Percentiles rank a stretch among this genome's conserved stretches.
Conservation (phyloP, 768 basidiomycete species). For the Rickenella mellea region DNA sequence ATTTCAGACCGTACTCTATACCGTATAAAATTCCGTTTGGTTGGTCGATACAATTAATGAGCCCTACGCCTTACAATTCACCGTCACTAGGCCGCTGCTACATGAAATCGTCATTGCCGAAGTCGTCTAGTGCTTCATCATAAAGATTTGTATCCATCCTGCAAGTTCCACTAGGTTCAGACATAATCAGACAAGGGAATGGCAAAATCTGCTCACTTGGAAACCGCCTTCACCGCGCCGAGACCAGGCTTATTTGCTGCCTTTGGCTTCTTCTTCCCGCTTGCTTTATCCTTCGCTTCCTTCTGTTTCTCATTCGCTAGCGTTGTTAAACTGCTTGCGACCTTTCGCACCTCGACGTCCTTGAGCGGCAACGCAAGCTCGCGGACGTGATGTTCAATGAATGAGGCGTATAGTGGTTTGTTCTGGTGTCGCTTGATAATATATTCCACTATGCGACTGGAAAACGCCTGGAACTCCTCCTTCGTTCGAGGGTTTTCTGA, state of each 20-base stretch:
- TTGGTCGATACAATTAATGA: too few species aligned
- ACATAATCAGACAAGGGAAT: background rate
- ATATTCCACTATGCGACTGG: slow-evolving; percentile 61
- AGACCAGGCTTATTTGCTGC: slow-evolving; percentile 61
- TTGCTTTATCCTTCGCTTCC: slow-evolving; percentile 75
- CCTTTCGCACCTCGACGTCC: slow-evolving; percentile 89
- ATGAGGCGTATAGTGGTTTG: slow-evolving; percentile 75
- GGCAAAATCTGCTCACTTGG: slow-evolving; percentile 35
- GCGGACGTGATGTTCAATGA: slow-evolving; percentile 78
- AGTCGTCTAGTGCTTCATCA: slow-evolving; percentile 88
- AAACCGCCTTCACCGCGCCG: slow-evolving; percentile 60
- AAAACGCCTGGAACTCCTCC: slow-evolving; percentile 75
- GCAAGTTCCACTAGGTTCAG: background rate
- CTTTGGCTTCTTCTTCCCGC: slow-evolving; percentile 86
- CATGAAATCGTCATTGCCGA: slow-evolving; percentile 87
- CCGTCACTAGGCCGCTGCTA: too few species aligned
- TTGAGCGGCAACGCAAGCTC: slow-evolving; percentile 69
- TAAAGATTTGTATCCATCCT: slow-evolving; percentile 77
- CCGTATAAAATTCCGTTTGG: too few species aligned
- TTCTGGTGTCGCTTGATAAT: slow-evolving; percentile 70
- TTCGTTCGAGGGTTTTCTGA: slow-evolving; percentile 79
- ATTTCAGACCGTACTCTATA: too few species aligned
- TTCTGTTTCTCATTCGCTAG: slow-evolving; percentile 94
- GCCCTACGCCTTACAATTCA: too few species aligned
- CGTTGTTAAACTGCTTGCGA: slow-evolving; percentile 71